phyloP scores from a whole-genome alignment of 208 protist genomes.

The Leishmania aethiopica region DNA sequence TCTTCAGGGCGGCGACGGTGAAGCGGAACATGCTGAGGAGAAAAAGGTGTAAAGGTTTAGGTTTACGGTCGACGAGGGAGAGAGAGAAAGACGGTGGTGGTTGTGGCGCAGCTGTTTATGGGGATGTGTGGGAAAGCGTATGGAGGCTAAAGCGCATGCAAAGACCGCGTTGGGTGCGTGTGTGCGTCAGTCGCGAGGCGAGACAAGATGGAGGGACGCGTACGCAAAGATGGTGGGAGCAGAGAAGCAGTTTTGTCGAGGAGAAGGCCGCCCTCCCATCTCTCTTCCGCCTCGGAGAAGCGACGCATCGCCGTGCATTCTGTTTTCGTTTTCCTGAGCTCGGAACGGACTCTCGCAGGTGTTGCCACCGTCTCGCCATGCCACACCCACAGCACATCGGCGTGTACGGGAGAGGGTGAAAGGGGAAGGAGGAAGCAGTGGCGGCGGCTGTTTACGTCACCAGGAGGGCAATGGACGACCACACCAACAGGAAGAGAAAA shows the following conservation, averaged over 20 bases:
- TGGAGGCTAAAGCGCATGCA: not conserved
- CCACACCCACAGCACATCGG: not conserved
- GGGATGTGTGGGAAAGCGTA: not conserved
- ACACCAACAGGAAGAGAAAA: not conserved
- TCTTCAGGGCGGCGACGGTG: conserved; percentile 76
- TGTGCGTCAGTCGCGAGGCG: conserved; percentile 6
- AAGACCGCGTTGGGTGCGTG: not conserved
- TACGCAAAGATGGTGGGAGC: not conserved
- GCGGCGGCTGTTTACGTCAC: not conserved
- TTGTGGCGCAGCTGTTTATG: not conserved
- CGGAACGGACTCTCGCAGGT: not conserved
- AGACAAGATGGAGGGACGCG: not conserved
- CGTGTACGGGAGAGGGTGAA: not conserved
- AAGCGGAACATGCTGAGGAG: conserved; percentile 71
- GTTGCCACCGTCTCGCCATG: not conserved
- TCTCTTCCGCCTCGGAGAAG: not conserved
- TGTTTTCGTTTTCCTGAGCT: not conserved
- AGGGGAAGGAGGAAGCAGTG: not conserved
- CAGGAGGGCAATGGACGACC: not conserved
- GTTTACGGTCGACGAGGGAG: too few relatives aligned
- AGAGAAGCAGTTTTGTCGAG: not conserved
- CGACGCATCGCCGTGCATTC: not conserved
- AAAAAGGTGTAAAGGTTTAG: not conserved
- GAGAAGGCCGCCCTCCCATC: not conserved
- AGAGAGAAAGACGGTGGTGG: not conserved